Evolutionary conservation across 83 land plant genomes (phyloP), one percentile per base, ranked within the genome.

Genomic region (Thuja plicata): DNA sequence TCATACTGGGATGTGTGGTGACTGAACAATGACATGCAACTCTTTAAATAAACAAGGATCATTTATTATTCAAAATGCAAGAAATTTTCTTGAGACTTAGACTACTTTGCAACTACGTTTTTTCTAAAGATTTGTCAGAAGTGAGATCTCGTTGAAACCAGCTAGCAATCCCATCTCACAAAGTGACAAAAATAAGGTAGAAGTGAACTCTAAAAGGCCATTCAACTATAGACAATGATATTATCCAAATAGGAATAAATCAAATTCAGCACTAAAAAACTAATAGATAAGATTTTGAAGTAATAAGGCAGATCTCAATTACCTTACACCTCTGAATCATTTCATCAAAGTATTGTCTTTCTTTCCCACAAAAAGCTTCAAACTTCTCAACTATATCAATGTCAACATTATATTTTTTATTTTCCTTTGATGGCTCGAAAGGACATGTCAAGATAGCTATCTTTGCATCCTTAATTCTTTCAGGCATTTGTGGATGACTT

Each of bases 401-500:
- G n/a, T n/a, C n/a, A n/a, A n/a, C n/a, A n/a, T n/a, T n/a, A n/a
- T n/a, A n/a, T n/a, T n/a, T n/a, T n/a, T n/a, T n/a, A n/a, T n/a
- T n/a, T n/a, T n/a, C n/a, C n/a, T n/a, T n/a, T n/a, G n/a, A n/a
- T n/a, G n/a, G n/a, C n/a, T n/a, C n/a, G n/a, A n/a, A n/a, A n/a
- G n/a, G n/a, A n/a, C n/a, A n/a, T n/a, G n/a, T n/a, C n/a, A n/a
- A n/a, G n/a, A n/a, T n/a, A n/a, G n/a, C n/a, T n/a, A n/a, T n/a
- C n/a, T n/a, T n/a, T n/a, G n/a, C n/a, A 95, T 98, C 91, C 85
- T 93, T 94, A 87, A 98, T 98, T 74, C 92, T 86, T 92, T 98
- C 97, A 60, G 99, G 99, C 99, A 98, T 97, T 88, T 98, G 99
- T 21, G 99, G 99, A 89, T 98, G 99, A 60, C 99, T 98, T 99